phyloP scores from a whole-genome alignment of 768 basidiomycete species.

The Russula abietina region DNA sequence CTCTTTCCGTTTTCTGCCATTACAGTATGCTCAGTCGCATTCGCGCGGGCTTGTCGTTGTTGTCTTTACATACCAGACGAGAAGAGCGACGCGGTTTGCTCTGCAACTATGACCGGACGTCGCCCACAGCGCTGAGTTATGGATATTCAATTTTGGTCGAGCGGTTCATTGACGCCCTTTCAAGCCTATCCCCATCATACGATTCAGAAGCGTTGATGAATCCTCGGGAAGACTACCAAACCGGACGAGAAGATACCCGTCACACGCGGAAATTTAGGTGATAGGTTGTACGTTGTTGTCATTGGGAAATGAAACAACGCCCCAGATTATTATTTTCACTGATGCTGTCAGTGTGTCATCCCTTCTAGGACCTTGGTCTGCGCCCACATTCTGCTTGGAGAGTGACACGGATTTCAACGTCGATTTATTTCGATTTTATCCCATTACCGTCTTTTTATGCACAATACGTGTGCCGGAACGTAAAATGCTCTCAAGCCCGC shows the following conservation, averaged over 20 bases:
- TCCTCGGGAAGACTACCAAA: background rate
- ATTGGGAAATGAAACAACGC: background rate
- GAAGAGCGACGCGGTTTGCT: background rate
- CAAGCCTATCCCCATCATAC: background rate
- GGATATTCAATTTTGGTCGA: too few species aligned
- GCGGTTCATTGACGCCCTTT: background rate
- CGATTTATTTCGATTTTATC: background rate
- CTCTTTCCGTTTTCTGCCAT: too few species aligned
- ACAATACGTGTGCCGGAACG: background rate
- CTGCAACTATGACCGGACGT: background rate
- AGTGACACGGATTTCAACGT: slow-evolving; percentile 2
- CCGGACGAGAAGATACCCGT: slow-evolving; percentile 1
- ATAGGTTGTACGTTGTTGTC: slow-evolving; percentile 1
- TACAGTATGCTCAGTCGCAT: too few species aligned
- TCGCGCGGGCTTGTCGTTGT: too few species aligned
- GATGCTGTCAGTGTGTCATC: background rate
- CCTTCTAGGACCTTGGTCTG: background rate
- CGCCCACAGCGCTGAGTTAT: background rate
- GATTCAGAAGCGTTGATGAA: background rate
- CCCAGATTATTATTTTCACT: background rate
- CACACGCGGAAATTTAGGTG: background rate
- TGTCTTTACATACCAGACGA: background rate
- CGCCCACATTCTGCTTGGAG: background rate
- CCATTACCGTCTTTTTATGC: background rate
- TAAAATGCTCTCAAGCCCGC: background rate